Percentiles rank a stretch among this genome's conserved stretches.
phyloP scores from a whole-genome alignment of 2,329 filamentous ascomycete species.

The Aspergillus sp. region DNA sequence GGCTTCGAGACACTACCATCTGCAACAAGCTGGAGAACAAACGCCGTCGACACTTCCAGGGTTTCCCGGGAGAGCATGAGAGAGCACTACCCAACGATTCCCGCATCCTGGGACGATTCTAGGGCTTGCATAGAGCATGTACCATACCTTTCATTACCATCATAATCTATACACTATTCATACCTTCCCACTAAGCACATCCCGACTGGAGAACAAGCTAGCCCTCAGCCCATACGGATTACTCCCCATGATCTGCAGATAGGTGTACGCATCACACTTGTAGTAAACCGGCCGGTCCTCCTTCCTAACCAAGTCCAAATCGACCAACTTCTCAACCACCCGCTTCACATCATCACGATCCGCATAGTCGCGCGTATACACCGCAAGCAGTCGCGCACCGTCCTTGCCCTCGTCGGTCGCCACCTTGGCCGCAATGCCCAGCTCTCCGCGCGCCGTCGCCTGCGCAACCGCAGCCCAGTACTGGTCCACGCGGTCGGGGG shows the following conservation, averaged over 20 bases:
- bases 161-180: constrained; percentile 8
- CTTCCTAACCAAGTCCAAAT: constrained; percentile 57
- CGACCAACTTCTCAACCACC: constrained; percentile 62
- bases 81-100: too few species aligned
- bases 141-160: constrained; percentile 1
- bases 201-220: constrained; percentile 42
- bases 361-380: constrained; percentile 75
- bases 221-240: constrained; percentile 65
- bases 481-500: constrained; percentile 20
- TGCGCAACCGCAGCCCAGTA: constrained; percentile 62
- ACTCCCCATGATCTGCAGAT: constrained; percentile 59
- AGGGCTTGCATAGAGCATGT: too few species aligned
- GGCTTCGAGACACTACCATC: too few species aligned
- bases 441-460: constrained; percentile 65
- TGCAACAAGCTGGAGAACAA: too few species aligned
- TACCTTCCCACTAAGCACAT: constrained; percentile 32
- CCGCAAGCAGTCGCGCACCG: constrained; percentile 63
- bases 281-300: constrained; percentile 64
- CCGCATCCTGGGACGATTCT: background rate
- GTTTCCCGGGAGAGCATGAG: too few species aligned
- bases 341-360: constrained; percentile 67
- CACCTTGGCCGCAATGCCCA: constrained; percentile 74
- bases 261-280: constrained; percentile 71
- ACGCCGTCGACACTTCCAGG: too few species aligned
- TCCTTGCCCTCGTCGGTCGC: constrained; percentile 51